Percentiles rank a stretch among this genome's conserved stretches.
Conservation (phyloP, 345 rosid genomes). For the Crucihimalaya himalaica region DNA sequence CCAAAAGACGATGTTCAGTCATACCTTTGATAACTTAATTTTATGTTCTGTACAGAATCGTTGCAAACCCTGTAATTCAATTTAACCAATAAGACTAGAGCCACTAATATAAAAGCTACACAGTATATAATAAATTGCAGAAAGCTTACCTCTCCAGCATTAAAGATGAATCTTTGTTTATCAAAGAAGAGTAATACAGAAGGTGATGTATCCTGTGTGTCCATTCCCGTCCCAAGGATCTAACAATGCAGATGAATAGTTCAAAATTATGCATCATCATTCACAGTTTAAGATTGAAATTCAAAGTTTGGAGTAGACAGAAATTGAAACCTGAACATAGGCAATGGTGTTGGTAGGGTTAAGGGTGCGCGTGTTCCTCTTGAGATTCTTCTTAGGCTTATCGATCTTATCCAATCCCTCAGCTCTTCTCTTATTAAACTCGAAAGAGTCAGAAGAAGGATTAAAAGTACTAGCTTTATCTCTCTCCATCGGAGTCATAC, state of each 20-base stretch:
- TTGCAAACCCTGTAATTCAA: constrained; percentile 73
- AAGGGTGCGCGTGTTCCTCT: constrained; percentile 66
- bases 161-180: constrained; percentile 91
- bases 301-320: not conserved
- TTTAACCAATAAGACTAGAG: not conserved
- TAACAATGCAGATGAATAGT: constrained; percentile 26
- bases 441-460: constrained; percentile 40
- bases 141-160: constrained; percentile 86
- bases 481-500: constrained; percentile 47
- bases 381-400: constrained; percentile 66
- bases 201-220: constrained; percentile 97
- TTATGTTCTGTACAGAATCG: constrained; percentile 95
- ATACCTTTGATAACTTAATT: constrained; percentile 90
- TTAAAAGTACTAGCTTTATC: constrained; percentile 25
- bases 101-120: not conserved
- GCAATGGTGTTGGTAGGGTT: constrained; percentile 87
- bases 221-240: constrained; percentile 99
- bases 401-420: constrained; percentile 65
- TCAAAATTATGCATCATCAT: not conserved
- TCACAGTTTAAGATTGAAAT: not conserved
- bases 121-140: not conserved
- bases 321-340: constrained; percentile 71
- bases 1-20: constrained; percentile 4
- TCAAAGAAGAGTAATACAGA: constrained; percentile 95
- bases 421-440: constrained; percentile 85